Conservation (phyloP, 768 basidiomycete genomes). For the Lactarius evosmus region DNA sequence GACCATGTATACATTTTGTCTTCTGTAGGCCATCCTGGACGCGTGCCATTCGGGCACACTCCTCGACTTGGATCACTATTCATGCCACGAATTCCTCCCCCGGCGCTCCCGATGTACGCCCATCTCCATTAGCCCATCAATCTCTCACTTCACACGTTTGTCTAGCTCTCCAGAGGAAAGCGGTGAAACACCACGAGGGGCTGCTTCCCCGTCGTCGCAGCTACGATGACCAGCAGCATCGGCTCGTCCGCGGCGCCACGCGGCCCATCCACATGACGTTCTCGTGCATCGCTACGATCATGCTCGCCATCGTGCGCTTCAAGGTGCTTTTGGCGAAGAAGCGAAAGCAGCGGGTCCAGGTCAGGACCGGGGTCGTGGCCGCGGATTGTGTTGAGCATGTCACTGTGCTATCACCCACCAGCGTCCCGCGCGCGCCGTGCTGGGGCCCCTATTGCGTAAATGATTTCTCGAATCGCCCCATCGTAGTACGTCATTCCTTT, state of each 20-base stretch:
- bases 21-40: slow-evolving; percentile 28
- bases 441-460: neutral
- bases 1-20: too few species aligned
- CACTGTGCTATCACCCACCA: neutral
- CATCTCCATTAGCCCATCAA: neutral
- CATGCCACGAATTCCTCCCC: slow-evolving; percentile 15
- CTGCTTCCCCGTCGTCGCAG: neutral
- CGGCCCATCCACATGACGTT: neutral
- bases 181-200: neutral
- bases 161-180: neutral
- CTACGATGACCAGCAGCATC: neutral
- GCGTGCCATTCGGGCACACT: slow-evolving; percentile 28
- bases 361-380: neutral
- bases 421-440: neutral
- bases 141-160: neutral
- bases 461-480: neutral
- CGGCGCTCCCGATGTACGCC: slow-evolving; percentile 6
- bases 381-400: neutral
- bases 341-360: neutral
- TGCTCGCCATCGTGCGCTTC: slow-evolving; percentile 6
- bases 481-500: slow-evolving; percentile 5
- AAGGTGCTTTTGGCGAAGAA: neutral
- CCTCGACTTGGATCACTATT: slow-evolving; percentile 28
- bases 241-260: neutral
- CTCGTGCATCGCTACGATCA: neutral